A percentile compares a stretch with the other conserved stretches of the same genome.
phyloP scores from a whole-genome alignment of 2,329 filamentous ascomycete genomes.

The Penicillium aurantiogriseum region DNA sequence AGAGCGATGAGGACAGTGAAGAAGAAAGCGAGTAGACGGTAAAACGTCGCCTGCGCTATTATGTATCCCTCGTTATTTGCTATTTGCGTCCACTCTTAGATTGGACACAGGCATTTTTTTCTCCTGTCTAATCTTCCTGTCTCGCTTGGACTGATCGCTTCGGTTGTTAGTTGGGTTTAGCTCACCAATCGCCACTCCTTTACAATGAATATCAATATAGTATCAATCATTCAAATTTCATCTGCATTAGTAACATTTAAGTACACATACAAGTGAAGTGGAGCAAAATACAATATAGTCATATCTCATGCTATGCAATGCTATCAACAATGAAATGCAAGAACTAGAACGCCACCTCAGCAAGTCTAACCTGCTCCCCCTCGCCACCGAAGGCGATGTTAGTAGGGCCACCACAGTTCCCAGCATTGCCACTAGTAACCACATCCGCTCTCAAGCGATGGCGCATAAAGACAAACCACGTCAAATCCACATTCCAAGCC shows the following conservation, averaged over 20 bases:
- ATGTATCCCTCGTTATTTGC: constrained; percentile 1
- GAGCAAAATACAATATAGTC: neutral
- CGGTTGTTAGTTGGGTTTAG: constrained; percentile 15
- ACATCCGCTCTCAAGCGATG: constrained; percentile 7
- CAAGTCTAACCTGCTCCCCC: constrained; percentile 31
- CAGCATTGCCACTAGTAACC: neutral
- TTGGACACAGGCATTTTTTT: neutral
- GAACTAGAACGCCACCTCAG: constrained; percentile 24
- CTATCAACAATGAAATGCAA: neutral
- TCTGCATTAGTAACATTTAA: neutral
- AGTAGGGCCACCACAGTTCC: neutral
- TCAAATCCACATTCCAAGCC: constrained; percentile 42
- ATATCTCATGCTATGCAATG: neutral
- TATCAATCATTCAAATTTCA: neutral
- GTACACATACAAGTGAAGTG: neutral
- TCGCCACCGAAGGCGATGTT: neutral
- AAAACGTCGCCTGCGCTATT: neutral
- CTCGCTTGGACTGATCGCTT: neutral
- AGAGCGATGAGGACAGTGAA: constrained; percentile 67
- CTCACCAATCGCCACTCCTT: constrained; percentile 25
- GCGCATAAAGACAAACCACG: constrained; percentile 42
- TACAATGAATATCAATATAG: neutral
- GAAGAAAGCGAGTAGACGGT: constrained; percentile 55
- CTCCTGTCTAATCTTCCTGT: neutral
- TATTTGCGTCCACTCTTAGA: neutral